Evolutionary conservation across 352 stramenopile genomes (phyloP), one percentile per base, ranked within the genome.

Genomic region (Globisporangium splendens): DNA sequence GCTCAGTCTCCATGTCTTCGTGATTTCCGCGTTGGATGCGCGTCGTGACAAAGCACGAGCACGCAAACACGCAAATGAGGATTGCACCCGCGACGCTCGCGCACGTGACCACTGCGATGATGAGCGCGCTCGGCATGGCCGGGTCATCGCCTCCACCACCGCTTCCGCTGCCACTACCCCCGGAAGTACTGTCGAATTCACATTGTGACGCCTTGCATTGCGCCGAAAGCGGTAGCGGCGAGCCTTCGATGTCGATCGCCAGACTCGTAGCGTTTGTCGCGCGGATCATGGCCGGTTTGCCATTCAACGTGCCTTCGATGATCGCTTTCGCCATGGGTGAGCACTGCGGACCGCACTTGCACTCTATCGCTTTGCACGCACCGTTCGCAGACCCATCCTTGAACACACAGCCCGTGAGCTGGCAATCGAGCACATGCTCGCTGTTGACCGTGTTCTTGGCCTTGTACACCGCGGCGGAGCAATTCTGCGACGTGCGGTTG

Each of bases 351-450:
- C 77, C 72, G 64, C 83, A 93, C 59, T 80, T 83, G 68, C 83
- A 93, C 21, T 71, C 58, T 58, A 90, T 88, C 47, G 72, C 50
- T 2, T 20, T 56, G 48, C 75, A 90, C n/a, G 69, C 53, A 21
- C 69, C 73, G 56, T 73, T 72, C 20, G 71, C 69, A 3, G 60
- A 59, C 33, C 70, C 80, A 54, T 70, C 72, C 5, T 50, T 38
- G 41, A 91, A 91, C 0, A 54, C 59, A 47, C 83, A 93, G 8
- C 59, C 44, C 1, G 70, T 75, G 44, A 91, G 69, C 62, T 68
- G 64, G 68, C 83, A 93, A 61, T 93, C 79, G 56, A 93, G 79
- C 46, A 88, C 72, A 60, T 93, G 83, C 22, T 72, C 64, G 50
- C 79, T 63, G 20, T 58, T 51, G 7, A 88, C 56, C 5, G 72